Evolutionary conservation across 371 early-diverging fungal species (phyloP).

Genomic region (Mucor velutinosus): DNA sequence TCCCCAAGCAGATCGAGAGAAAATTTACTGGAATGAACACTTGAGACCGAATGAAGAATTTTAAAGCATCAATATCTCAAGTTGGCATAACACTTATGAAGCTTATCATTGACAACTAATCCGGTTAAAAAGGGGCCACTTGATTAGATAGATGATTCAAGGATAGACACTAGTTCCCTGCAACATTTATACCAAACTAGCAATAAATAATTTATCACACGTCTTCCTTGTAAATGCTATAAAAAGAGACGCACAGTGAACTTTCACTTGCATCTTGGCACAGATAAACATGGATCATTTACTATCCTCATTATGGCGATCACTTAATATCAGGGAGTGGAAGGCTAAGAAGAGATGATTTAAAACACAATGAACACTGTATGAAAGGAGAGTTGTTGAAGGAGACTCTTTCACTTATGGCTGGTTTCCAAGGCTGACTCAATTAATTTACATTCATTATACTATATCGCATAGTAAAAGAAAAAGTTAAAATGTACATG

Average conservation of each 20-base stretch:
- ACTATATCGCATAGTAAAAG: not conserved
- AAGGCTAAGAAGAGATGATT: not conserved
- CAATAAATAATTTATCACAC: not conserved
- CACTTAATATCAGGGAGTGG: not conserved
- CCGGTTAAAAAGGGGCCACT: too few species aligned
- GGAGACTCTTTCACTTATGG: not conserved
- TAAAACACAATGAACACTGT: not conserved
- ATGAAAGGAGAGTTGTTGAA: not conserved
- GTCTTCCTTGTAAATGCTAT: not conserved
- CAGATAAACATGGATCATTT: not conserved
- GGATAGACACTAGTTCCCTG: not conserved
- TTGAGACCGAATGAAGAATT: too few species aligned
- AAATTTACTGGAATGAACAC: too few species aligned
- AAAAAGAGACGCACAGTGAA: not conserved
- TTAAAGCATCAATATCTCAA: too few species aligned
- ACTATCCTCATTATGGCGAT: not conserved
- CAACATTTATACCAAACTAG: not conserved
- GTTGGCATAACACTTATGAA: too few species aligned
- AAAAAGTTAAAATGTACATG: not conserved
- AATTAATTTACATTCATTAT: not conserved
- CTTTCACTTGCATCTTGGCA: slow-evolving; percentile 2
- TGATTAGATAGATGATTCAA: not conserved
- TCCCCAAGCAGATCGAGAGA: too few species aligned
- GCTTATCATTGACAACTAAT: too few species aligned
- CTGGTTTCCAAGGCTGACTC: not conserved